Evolutionary conservation across 2,329 filamentous ascomycete genomes (phyloP).

Genomic region (Colletotrichum orbiculare): DNA sequence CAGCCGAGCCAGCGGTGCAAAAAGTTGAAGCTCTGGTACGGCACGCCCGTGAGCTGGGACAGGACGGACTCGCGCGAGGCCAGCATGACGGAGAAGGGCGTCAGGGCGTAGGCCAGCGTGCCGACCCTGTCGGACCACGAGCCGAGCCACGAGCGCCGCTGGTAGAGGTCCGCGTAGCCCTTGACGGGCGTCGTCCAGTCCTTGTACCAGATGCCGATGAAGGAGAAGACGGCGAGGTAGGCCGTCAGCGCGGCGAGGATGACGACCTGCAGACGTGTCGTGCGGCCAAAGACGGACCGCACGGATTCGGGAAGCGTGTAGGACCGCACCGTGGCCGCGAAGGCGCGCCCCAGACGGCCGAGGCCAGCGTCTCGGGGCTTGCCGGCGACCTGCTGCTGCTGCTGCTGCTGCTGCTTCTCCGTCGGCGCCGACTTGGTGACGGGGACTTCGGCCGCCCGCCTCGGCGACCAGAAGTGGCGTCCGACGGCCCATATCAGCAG

Average conservation of each 20-base stretch:
- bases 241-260: constrained; percentile 66
- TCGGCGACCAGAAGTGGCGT: constrained; percentile 36
- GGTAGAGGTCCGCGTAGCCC: constrained; percentile 63
- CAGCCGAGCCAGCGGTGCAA: constrained; percentile 81
- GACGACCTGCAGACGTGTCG: constrained; percentile 74
- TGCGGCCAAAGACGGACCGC: constrained; percentile 70
- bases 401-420: not conserved
- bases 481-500: constrained; percentile 55
- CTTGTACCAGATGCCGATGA: constrained; percentile 75
- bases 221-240: constrained; percentile 76
- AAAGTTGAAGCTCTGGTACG: constrained; percentile 83
- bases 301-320: constrained; percentile 71
- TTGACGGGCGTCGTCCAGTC: constrained; percentile 78
- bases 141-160: constrained; percentile 73
- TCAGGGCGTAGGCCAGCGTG: constrained; percentile 78
- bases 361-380: constrained; percentile 31
- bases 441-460: not conserved
- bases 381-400: not conserved
- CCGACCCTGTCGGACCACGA: constrained; percentile 77
- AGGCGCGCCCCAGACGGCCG: not conserved
- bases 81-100: constrained; percentile 75
- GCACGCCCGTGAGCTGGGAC: constrained; percentile 76
- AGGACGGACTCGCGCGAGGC: constrained; percentile 77
- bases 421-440: not conserved
- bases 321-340: constrained; percentile 22